phyloP scores from a whole-genome alignment of 495 filamentous ascomycete genomes.

The Cercophora samala region DNA sequence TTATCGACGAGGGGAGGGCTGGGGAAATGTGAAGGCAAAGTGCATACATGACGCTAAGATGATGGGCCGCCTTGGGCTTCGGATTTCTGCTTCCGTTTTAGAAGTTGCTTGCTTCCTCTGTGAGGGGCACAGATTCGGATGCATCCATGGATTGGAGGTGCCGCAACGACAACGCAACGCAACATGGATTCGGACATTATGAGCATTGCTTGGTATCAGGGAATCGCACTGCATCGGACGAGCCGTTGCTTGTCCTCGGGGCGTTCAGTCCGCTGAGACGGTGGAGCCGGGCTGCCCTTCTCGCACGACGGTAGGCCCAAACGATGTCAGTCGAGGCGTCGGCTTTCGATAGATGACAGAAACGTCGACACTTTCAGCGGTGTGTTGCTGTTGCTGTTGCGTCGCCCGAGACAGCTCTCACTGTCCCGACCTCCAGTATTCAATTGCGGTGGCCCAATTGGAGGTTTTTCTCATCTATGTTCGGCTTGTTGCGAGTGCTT shows the following conservation, averaged over 20 bases:
- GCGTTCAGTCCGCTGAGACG: not conserved
- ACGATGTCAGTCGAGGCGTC: not conserved
- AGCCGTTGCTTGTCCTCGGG: slow-evolving; percentile 4
- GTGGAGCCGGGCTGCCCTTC: not conserved
- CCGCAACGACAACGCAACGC: not conserved
- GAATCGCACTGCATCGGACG: slow-evolving; percentile 8
- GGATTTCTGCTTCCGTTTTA: not conserved
- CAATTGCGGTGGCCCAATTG: not conserved
- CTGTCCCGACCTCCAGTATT: not conserved
- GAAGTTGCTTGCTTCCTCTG: not conserved
- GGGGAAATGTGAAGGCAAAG: not conserved
- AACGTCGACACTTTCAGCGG: not conserved
- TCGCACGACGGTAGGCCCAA: not conserved
- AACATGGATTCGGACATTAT: not conserved
- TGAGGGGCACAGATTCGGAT: not conserved
- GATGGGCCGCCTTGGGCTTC: not conserved
- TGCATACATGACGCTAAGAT: not conserved
- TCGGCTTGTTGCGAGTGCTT: slow-evolving; percentile 2
- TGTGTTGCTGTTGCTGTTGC: not conserved
- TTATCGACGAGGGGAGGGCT: not conserved
- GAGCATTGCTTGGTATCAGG: not conserved
- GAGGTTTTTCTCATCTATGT: not conserved
- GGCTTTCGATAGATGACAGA: not conserved
- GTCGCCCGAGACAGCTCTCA: slow-evolving; percentile 5
- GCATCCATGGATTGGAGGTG: not conserved